phyloP scores from a whole-genome alignment of 2,329 filamentous ascomycete genomes.

The Coleophoma eucalyptorum region DNA sequence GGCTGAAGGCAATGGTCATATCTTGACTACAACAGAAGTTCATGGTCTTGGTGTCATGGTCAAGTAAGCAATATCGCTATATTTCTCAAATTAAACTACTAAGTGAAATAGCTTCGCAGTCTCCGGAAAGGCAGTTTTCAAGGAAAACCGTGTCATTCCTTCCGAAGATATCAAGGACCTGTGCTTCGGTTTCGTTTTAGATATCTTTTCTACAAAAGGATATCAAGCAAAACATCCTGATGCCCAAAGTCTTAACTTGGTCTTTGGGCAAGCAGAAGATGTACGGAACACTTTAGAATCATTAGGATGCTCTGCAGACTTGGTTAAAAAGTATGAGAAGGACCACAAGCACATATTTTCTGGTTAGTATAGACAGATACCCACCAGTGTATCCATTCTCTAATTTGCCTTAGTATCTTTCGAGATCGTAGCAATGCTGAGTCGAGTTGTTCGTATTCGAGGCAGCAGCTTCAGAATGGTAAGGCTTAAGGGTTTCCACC shows the following conservation, averaged over 20 bases:
- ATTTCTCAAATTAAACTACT: neutral
- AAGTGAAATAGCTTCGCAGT: conserved; percentile 37
- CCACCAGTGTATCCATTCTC: neutral
- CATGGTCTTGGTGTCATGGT: conserved; percentile 51
- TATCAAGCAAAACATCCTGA: conserved; percentile 30
- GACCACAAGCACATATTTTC: conserved; percentile 28
- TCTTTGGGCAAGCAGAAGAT: conserved; percentile 45
- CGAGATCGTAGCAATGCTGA: conserved; percentile 56
- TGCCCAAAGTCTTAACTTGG: conserved; percentile 31
- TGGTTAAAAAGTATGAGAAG: conserved; percentile 36
- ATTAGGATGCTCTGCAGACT: conserved; percentile 50
- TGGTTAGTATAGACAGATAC: conserved; percentile 5
- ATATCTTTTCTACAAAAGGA: conserved; percentile 44
- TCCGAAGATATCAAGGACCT: conserved; percentile 49
- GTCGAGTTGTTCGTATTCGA: conserved; percentile 43
- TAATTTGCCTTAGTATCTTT: conserved; percentile 42
- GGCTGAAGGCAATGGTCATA: conserved; percentile 32
- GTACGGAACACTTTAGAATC: conserved; percentile 47
- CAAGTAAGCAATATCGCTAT: conserved; percentile 16
- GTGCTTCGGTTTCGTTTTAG: conserved; percentile 52
- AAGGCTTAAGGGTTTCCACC: no score
- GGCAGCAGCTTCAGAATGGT: conserved; percentile 44
- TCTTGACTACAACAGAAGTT: conserved; percentile 28
- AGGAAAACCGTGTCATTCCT: conserved; percentile 48
- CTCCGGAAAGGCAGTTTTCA: conserved; percentile 44